Conservation (phyloP, 306 rosid genomes). For the Arachis hypogaea region DNA sequence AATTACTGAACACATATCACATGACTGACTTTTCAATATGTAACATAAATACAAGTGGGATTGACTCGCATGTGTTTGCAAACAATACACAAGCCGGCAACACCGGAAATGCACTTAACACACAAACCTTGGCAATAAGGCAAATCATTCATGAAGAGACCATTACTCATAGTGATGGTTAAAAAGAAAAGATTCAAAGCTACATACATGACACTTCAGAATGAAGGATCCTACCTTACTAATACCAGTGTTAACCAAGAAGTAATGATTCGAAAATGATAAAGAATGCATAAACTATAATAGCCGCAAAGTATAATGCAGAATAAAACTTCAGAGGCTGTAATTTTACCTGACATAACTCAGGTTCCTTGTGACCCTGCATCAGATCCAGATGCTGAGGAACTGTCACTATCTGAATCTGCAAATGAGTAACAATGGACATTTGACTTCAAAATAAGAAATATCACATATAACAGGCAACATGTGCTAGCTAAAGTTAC, state of each 20-base stretch:
- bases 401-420: slow-evolving; percentile 95
- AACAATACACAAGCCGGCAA: too few species aligned
- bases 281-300: slow-evolving; percentile 2
- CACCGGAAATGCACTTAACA: slow-evolving; percentile 32
- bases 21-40: neutral
- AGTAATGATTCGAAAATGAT: too few species aligned
- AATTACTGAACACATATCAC: neutral
- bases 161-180: neutral
- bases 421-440: slow-evolving; percentile 40
- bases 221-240: neutral
- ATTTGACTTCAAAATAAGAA: slow-evolving; percentile 28
- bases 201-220: neutral
- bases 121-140: neutral
- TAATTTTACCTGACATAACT: slow-evolving; percentile 56
- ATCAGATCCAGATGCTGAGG: slow-evolving; percentile 93
- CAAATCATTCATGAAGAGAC: too few species aligned
- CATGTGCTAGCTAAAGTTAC: neutral
- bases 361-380: slow-evolving; percentile 71
- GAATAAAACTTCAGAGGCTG: slow-evolving; percentile 3
- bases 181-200: slow-evolving; percentile 18
- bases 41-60: neutral
- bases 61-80: neutral
- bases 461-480: neutral
- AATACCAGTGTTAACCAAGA: too few species aligned
- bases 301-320: slow-evolving; percentile 23